Evolutionary conservation across 495 filamentous ascomycete species (phyloP).

Genomic region (Penicillium malachiteum): DNA sequence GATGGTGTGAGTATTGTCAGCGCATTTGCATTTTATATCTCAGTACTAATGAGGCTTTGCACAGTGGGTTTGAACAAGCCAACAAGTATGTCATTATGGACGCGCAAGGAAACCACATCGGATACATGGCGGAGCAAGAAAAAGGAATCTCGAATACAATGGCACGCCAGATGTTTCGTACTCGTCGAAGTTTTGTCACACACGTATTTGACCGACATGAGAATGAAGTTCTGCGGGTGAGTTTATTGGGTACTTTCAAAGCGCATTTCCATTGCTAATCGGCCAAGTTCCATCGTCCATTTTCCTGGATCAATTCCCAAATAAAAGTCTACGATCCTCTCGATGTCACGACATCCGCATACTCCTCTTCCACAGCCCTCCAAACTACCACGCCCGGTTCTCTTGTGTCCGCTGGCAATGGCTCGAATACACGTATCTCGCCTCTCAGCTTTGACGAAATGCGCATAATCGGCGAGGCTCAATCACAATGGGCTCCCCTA

Average conservation of each 20-base stretch:
- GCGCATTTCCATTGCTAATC: background rate
- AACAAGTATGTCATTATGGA: conserved; percentile 73
- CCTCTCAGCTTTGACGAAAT: conserved; percentile 54
- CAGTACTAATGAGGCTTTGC: conserved; percentile 1
- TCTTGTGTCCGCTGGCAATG: conserved; percentile 34
- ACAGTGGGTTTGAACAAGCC: conserved; percentile 67
- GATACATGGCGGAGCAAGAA: conserved; percentile 69
- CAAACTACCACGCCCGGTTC: conserved; percentile 42
- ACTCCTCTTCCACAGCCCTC: conserved; percentile 42
- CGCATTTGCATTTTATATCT: background rate
- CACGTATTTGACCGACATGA: conserved; percentile 68
- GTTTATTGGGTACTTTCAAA: conserved; percentile 6
- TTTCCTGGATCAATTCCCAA: conserved; percentile 64
- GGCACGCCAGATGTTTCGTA: conserved; percentile 62
- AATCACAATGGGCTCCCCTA: conserved; percentile 66
- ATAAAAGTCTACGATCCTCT: conserved; percentile 65
- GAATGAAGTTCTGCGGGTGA: conserved; percentile 61
- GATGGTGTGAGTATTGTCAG: conserved; percentile 47
- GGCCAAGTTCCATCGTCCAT: conserved; percentile 62
- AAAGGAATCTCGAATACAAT: conserved; percentile 57
- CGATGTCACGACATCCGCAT: conserved; percentile 26
- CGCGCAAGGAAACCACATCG: conserved; percentile 65
- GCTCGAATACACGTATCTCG: conserved; percentile 50
- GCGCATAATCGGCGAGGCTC: conserved; percentile 66
- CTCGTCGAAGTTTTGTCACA: conserved; percentile 67